Percentiles rank a stretch among this genome's conserved stretches.
These are phyloP conservation scores for Gelatoporia subvermispora DNA, from an alignment of 768 basidiomycete species.

Conservation along the genomic window DNA sequence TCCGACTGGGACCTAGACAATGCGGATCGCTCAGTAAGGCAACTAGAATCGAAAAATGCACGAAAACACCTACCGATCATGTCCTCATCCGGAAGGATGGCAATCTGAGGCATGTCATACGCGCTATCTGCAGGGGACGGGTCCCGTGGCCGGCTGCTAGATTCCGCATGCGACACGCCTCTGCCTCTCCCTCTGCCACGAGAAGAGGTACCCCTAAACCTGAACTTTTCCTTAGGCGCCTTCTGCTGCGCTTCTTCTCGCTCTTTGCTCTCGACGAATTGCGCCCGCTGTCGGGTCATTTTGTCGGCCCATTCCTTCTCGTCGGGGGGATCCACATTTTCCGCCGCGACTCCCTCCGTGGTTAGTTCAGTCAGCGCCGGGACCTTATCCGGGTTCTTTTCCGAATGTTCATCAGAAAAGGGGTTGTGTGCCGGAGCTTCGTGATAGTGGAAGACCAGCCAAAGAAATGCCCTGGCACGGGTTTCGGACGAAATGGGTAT, in stretches of 20 bases:
- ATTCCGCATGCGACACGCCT: not conserved
- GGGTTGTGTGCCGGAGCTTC: constrained; percentile 34
- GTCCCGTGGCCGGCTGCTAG: constrained; percentile 6
- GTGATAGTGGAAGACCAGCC: constrained; percentile 44
- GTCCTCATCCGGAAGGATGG: constrained; percentile 6
- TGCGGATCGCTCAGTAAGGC: too few species aligned
- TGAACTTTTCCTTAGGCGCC: constrained; percentile 4
- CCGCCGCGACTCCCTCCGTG: constrained; percentile 27
- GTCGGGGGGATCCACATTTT: constrained; percentile 40
- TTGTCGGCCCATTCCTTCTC: constrained; percentile 36
- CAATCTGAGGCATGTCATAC: constrained; percentile 5
- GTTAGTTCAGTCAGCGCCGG: constrained; percentile 26
- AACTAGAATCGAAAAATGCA: too few species aligned
- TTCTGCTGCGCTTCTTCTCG: constrained; percentile 11
- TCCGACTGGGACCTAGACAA: too few species aligned
- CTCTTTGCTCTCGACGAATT: constrained; percentile 31
- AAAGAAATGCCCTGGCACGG: constrained; percentile 43
- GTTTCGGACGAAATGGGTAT: constrained; percentile 33
- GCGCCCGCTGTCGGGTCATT: constrained; percentile 34
- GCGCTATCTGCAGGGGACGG: constrained; percentile 13
- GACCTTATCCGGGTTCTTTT: constrained; percentile 20
- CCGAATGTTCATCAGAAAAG: constrained; percentile 29
- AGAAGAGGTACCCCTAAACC: not conserved
- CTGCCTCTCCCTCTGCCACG: constrained; percentile 2
- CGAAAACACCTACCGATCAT: constrained; percentile 7